These are phyloP conservation scores for Rhinocladiella similis DNA, from an alignment of 2,329 filamentous ascomycete genomes.

Conservation along the genomic window DNA sequence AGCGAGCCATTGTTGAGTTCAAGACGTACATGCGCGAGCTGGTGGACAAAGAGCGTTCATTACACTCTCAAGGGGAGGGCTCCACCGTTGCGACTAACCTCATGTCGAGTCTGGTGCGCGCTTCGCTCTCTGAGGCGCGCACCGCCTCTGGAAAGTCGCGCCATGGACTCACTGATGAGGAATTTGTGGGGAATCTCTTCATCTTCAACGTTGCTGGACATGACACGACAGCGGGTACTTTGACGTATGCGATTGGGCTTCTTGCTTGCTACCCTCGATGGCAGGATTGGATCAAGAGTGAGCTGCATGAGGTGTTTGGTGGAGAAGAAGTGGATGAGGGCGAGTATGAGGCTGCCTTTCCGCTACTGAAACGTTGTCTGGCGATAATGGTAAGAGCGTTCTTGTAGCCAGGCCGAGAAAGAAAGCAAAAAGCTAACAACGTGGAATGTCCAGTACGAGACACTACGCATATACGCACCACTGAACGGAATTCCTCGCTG, in stretches of 20 bases:
- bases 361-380: not conserved
- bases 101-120: constrained; percentile 24
- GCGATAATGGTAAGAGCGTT: constrained; percentile 9
- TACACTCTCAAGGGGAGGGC: not conserved
- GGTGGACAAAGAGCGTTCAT: constrained; percentile 15
- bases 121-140: constrained; percentile 7
- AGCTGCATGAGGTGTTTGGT: constrained; percentile 5
- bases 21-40: constrained; percentile 27
- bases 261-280: constrained; percentile 14
- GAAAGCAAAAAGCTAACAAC: not conserved
- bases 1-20: constrained; percentile 23
- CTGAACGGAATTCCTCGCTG: constrained; percentile 19
- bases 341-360: constrained; percentile 6
- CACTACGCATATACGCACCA: constrained; percentile 28
- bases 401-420: too few species aligned
- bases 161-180: constrained; percentile 35
- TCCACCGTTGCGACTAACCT: constrained; percentile 16
- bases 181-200: constrained; percentile 47
- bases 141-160: not conserved
- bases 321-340: not conserved
- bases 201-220: constrained; percentile 49
- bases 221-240: constrained; percentile 13
- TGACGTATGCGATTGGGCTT: constrained; percentile 10
- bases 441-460: constrained; percentile 21
- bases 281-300: constrained; percentile 11